Evolutionary conservation across 2,329 filamentous ascomycete species (phyloP).

Genomic region (Epicoccum sorghinum): DNA sequence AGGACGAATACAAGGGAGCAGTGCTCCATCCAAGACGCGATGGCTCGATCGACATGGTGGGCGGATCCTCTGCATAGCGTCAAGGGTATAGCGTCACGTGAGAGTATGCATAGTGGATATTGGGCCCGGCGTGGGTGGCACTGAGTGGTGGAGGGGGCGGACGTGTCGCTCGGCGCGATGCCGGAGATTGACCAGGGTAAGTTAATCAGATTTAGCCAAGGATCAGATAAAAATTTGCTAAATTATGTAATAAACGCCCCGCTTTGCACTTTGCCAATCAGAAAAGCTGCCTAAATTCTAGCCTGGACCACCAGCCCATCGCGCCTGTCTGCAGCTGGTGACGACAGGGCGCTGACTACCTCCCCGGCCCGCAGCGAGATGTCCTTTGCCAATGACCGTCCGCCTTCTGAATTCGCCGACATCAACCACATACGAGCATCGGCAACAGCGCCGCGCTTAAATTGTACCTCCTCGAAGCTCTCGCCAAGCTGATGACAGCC

Average conservation of each 20-base stretch:
- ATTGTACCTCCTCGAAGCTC: constrained; percentile 46
- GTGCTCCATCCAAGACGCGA: constrained; percentile 31
- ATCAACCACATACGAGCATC: constrained; percentile 41
- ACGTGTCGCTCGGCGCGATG: constrained; percentile 20
- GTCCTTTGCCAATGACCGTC: constrained; percentile 45
- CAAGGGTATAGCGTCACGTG: constrained; percentile 26
- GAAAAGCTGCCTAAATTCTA: constrained; percentile 32
- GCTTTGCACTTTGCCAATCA: constrained; percentile 16
- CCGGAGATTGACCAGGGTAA: constrained; percentile 11
- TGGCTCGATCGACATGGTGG: constrained; percentile 33
- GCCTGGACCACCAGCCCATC: constrained; percentile 36
- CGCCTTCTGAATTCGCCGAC: constrained; percentile 39
- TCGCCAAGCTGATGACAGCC: constrained; percentile 45
- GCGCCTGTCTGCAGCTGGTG: constrained; percentile 19
- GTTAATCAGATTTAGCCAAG: constrained; percentile 28
- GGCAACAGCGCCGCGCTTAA: constrained; percentile 43
- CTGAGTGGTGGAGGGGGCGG: constrained; percentile 17
- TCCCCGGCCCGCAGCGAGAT: constrained; percentile 43
- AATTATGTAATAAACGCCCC: constrained; percentile 24
- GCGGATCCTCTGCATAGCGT: constrained; percentile 19
- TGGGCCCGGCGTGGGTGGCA: constrained; percentile 15
- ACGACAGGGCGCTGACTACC: constrained; percentile 34
- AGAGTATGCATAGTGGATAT: constrained; percentile 20
- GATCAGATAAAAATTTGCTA: constrained; percentile 43
- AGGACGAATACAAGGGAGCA: constrained; percentile 24